Evolutionary conservation across 1,284 basidiomycete species (phyloP), one percentile per base, ranked within the genome.

Genomic region (Marasmius tenuissimus): DNA sequence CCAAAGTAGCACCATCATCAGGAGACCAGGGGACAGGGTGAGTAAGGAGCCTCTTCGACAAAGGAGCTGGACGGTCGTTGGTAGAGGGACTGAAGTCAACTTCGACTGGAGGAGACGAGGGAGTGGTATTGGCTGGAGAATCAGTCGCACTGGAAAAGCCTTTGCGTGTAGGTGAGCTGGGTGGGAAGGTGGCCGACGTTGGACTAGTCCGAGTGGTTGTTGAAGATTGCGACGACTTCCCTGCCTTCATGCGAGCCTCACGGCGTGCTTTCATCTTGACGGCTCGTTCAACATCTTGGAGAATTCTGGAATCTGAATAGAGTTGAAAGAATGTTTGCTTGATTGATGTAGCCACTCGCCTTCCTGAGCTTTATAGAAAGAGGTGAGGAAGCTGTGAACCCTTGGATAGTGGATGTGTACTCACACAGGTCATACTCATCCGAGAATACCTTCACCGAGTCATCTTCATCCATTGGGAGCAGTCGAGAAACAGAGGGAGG

Each of bases 391-490:
- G 63, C 54, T 63, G 16, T 22, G 11, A 60, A n/a, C n/a, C n/a
- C 56, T 51, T 48, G 63, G 67, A 47, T 60, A 22, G 38, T 39
- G 58, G 39, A 66, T 35, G 7, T 20, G 18, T n/a, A 81, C 87
- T 76, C 71, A 91, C 89, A 84, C 61, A 91, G 75, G 68, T 91
- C 86, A 69, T 89, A 91, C 72, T 91, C 89, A 65, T 91, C 85
- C 0, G 86, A 85, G 71, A 88, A 84, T 16, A 52, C 37, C 20
- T 27, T 59, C 16, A 68, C 61, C 27, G 68, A 64, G 59, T 65
- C 50, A 64, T 55, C 37, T 56, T 47, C 37, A 58, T 40, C 40
- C 39, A 51, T 59, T 58, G 64, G 61, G 55, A 59, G 56, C 45
- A 51, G 59, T 34, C 52, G 61, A 65, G 50, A 49, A 52, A 51